phyloP scores from a whole-genome alignment of 140 eudicot species.

The Oenanthe javanica region DNA sequence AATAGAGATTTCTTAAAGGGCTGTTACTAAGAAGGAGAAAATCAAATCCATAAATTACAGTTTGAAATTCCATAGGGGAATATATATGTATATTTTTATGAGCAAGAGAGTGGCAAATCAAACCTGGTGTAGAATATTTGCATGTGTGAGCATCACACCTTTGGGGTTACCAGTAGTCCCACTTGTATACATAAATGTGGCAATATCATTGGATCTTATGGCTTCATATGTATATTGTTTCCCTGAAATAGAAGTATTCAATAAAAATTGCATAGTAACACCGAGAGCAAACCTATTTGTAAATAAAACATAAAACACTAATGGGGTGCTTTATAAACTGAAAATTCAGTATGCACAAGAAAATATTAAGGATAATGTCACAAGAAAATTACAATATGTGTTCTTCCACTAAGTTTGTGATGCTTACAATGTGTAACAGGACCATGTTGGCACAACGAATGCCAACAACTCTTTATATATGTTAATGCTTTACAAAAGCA shows the following conservation, averaged over 20 bases:
- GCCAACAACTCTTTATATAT: neutral
- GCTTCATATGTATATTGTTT: conserved; percentile 55
- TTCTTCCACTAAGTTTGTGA: neutral
- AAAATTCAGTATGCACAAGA: neutral
- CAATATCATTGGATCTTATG: conserved; percentile 73
- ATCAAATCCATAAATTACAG: neutral
- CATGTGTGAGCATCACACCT: conserved; percentile 94
- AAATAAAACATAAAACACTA: neutral
- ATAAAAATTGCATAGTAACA: conserved; percentile 4
- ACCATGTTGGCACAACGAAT: neutral
- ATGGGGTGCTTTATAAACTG: neutral
- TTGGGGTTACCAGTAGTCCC: conserved; percentile 96
- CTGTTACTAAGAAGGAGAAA: neutral
- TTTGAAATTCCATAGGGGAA: neutral
- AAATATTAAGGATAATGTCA: neutral
- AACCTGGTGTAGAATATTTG: conserved; percentile 93
- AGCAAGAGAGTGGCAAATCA: neutral
- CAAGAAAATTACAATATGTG: neutral
- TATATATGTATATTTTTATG: neutral
- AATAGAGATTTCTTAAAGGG: neutral
- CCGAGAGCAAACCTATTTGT: conserved; percentile 6
- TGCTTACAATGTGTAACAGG: neutral
- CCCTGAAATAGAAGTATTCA: conserved; percentile 39
- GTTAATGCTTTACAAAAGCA: neutral
- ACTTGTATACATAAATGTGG: conserved; percentile 86